Evolutionary conservation across 2,329 filamentous ascomycete genomes (phyloP).

Genomic region (Clarireedia monteithiana): DNA sequence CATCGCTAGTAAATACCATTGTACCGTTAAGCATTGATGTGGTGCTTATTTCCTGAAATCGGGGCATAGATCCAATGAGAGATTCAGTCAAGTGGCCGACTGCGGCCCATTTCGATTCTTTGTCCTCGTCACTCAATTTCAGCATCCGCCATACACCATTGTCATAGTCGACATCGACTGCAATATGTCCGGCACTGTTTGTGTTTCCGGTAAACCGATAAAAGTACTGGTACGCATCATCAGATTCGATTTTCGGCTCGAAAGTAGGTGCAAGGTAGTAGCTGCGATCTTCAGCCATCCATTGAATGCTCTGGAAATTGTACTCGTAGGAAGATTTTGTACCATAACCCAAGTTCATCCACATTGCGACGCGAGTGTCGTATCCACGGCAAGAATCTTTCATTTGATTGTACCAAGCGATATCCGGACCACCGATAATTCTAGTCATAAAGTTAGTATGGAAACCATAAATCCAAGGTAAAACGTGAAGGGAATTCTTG

Average conservation of each 20-base stretch:
- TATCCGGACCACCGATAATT: constrained; percentile 1
- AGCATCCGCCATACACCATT: background rate
- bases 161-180: constrained; percentile 6
- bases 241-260: background rate
- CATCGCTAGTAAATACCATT: background rate
- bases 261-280: constrained; percentile 3
- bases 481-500: constrained; percentile 1
- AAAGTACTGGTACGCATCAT: constrained; percentile 4
- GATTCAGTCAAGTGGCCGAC: background rate
- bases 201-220: constrained; percentile 4
- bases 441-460: background rate
- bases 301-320: background rate
- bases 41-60: background rate
- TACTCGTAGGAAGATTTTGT: background rate
- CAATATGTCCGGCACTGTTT: background rate
- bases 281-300: background rate
- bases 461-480: background rate
- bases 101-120: background rate
- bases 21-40: background rate
- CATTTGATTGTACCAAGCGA: constrained; percentile 16
- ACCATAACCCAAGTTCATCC: background rate
- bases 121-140: background rate
- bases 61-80: background rate
- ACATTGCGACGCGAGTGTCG: constrained; percentile 15
- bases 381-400: constrained; percentile 17